A percentile compares a stretch with the other conserved stretches of the same genome.
These are phyloP conservation scores for Boechera stricta DNA, from an alignment of 345 rosid species.

Conservation along the genomic window DNA sequence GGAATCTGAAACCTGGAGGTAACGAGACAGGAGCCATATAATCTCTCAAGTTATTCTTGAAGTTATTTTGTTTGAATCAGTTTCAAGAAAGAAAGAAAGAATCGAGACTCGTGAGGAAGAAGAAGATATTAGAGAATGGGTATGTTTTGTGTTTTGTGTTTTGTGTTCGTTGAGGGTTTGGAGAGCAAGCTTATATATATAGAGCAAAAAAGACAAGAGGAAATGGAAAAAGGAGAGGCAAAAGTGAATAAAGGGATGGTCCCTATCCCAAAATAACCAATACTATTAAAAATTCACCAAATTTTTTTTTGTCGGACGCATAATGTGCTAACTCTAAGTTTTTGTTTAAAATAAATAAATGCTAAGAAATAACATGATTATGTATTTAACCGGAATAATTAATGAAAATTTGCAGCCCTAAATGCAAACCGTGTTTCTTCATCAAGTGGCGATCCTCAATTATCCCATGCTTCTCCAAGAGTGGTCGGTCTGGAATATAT, in stretches of 20 bases:
- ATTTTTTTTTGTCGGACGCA: background rate
- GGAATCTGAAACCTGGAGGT: slow-evolving; percentile 87
- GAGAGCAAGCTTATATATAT: slow-evolving; percentile 36
- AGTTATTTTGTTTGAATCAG: slow-evolving; percentile 4
- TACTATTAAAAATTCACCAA: background rate
- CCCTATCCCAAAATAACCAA: slow-evolving; percentile 36
- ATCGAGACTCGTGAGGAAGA: slow-evolving; percentile 19
- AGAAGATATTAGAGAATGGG: slow-evolving; percentile 18
- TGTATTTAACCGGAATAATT: slow-evolving; percentile 19
- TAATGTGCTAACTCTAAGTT: background rate
- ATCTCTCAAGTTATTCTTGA: slow-evolving; percentile 10
- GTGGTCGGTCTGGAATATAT: slow-evolving; percentile 45
- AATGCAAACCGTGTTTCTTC: slow-evolving; percentile 42
- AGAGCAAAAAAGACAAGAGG: background rate
- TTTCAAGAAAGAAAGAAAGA: background rate
- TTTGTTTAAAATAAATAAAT: no score
- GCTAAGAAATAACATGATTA: slow-evolving; percentile 4
- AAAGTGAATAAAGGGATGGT: slow-evolving; percentile 44
- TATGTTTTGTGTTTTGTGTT: slow-evolving; percentile 31
- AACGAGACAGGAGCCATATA: slow-evolving; percentile 73
- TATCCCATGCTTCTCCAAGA: slow-evolving; percentile 46
- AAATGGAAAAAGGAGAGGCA: slow-evolving; percentile 30
- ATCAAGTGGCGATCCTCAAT: slow-evolving; percentile 34
- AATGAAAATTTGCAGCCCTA: slow-evolving; percentile 3
- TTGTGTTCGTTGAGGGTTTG: slow-evolving; percentile 38